phyloP scores from a whole-genome alignment of 805 yeast genomes.

The Candida tammaniensis region DNA sequence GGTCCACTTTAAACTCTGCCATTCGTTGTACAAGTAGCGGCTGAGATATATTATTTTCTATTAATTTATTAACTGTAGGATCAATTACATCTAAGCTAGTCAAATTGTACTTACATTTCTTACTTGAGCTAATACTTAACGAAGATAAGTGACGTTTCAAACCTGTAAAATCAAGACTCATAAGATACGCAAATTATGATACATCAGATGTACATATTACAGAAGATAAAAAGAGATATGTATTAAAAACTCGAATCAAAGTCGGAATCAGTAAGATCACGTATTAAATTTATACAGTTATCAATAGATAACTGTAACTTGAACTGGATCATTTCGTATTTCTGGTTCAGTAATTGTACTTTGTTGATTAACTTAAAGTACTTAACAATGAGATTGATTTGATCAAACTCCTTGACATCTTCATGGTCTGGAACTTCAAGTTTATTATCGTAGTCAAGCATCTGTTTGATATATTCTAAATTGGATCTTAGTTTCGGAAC shows the following conservation, averaged over 20 bases:
- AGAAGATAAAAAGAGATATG: no score
- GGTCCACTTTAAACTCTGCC: no score
- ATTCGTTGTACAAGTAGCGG: no score
- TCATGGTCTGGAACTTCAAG: neutral
- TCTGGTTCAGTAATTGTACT: conserved; percentile 6
- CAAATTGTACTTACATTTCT: conserved; percentile 1
- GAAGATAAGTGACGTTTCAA: conserved; percentile 2
- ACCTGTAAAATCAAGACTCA: no score
- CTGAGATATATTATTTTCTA: conserved; percentile 1
- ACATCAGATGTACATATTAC: no score
- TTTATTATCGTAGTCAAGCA: neutral
- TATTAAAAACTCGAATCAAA: no score
- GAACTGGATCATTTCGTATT: conserved; percentile 3
- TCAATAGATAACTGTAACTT: conserved; percentile 5
- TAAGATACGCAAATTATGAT: no score
- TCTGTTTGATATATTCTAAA: neutral
- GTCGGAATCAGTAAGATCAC: no score
- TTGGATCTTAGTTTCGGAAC: neutral
- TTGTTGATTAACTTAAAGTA: conserved; percentile 9
- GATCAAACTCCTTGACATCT: conserved; percentile 1
- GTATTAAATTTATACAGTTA: conserved; percentile 10
- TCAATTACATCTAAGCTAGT: conserved; percentile 3
- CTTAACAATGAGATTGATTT: conserved; percentile 1
- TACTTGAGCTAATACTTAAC: neutral
- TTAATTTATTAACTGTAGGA: conserved; percentile 1